Conservation (phyloP, 441 rosid genomes). For the Jatropha multifida region DNA sequence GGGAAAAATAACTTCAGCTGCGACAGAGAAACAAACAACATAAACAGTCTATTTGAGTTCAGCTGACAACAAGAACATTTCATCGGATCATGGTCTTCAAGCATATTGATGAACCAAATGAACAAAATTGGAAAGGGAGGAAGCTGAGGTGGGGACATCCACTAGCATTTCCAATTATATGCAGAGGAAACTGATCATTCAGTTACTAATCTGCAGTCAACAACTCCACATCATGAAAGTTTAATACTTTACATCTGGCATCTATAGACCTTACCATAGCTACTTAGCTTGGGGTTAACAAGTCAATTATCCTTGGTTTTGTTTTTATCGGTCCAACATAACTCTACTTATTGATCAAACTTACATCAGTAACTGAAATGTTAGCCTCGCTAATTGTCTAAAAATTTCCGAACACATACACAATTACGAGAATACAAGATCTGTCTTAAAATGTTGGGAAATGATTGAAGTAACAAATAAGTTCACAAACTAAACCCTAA, state of each 20-base stretch:
- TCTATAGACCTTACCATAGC: not conserved
- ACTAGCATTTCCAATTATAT: not conserved
- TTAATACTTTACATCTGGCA: not conserved
- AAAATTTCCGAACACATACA: not conserved
- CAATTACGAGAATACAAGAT: not conserved
- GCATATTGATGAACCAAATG: not conserved
- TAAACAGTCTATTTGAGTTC: not conserved
- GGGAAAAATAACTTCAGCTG: constrained; percentile 96
- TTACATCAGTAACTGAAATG: constrained; percentile 2
- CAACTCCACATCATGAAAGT: not conserved
- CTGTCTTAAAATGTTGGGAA: not conserved
- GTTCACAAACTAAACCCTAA: not conserved
- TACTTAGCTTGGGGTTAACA: not conserved
- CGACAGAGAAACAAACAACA: constrained; percentile 27
- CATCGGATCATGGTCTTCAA: not conserved
- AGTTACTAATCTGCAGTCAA: not conserved
- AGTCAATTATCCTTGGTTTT: not conserved
- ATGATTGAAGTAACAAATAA: not conserved
- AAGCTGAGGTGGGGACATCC: not conserved
- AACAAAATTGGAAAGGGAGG: not conserved
- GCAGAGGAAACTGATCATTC: not conserved
- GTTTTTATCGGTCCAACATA: not conserved
- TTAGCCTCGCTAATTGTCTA: not conserved
- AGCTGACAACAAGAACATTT: not conserved
- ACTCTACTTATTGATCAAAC: not conserved